Evolutionary conservation across 345 rosid species (phyloP), one percentile per base, ranked within the genome.

Genomic region (Pseudoturritis turrita): DNA sequence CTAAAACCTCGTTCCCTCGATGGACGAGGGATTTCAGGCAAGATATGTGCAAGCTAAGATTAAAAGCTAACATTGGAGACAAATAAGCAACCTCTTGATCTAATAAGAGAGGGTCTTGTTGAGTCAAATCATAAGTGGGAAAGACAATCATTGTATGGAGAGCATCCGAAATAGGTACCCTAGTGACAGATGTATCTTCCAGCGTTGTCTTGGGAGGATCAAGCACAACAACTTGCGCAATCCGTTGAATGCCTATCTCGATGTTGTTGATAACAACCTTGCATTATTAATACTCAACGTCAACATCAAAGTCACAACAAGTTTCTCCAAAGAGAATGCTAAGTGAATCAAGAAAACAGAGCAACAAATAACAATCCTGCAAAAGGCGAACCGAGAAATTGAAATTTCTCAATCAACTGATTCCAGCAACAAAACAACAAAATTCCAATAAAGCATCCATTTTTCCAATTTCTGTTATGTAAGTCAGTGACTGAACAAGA

Each of bases 51-150:
- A 95, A 71, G 74, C 84, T 81, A 15, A 95, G 84, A 81, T 95
- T 95, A 83, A 95, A 95, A 17, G 95, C 96, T 55, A 95, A 77
- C 11, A 85, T 70, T 10, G 97, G 96, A n/a, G 96, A 89, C 65
- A 95, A 56, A 75, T 87, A 91, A 35, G 96, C 96, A 55, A 86
- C 85, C 57, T 86, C 89, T 33, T 5, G 59, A 31, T 84, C 84
- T 35, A 80, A 43, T n/a, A 75, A 62, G 17, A 44, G 54, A 2
- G 60, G 22, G 22, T 47, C 75, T 21, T 78, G 71, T 25, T 49
- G 73, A 23, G 78, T 77, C 75, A 86, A 59, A 68, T 44, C 80
- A 74, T 62, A 80, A 0, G 88, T 76, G 17, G 97, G 97, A 77
- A 91, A 88, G 51, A 84, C 66, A 71, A 83, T 68, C 92, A 85